A percentile compares a stretch with the other conserved stretches of the same genome.
Conservation (phyloP, 805 yeast genomes). For the Brettanomyces anomalus region DNA sequence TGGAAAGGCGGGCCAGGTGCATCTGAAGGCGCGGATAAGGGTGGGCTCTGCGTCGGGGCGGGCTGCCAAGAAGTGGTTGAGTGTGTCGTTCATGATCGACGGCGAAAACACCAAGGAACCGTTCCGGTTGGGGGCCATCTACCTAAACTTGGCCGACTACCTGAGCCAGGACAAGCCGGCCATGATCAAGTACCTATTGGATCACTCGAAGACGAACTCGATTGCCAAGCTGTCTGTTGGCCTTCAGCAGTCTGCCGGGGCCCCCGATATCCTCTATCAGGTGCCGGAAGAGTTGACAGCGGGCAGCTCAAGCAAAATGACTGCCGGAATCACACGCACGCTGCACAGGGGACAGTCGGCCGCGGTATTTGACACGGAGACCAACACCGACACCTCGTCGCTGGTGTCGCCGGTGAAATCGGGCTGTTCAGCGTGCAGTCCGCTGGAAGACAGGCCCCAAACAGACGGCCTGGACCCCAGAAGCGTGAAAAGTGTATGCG, state of each 20-base stretch:
- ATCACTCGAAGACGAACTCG: slow-evolving; percentile 75
- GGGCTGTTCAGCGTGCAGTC: neutral
- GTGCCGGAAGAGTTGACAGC: neutral
- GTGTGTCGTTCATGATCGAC: slow-evolving; percentile 29
- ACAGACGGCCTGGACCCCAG: neutral
- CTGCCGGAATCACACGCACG: neutral
- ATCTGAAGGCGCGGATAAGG: slow-evolving; percentile 29
- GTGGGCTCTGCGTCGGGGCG: slow-evolving; percentile 30
- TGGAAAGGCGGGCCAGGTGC: slow-evolving; percentile 22
- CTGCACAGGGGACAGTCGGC: neutral
- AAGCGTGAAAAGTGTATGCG: neutral
- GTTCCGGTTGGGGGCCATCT: slow-evolving; percentile 54
- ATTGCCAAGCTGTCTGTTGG: slow-evolving; percentile 54
- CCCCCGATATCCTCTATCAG: neutral
- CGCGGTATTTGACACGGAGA: neutral
- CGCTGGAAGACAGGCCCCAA: neutral
- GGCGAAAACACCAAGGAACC: slow-evolving; percentile 25
- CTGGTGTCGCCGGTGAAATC: neutral
- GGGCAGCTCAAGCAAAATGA: neutral
- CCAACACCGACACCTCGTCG: neutral
- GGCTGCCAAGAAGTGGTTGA: slow-evolving; percentile 34
- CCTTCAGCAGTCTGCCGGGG: slow-evolving; percentile 10
- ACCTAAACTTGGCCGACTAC: slow-evolving; percentile 66
- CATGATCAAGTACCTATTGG: slow-evolving; percentile 58
- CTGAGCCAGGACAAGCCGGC: slow-evolving; percentile 43